Evolutionary conservation across 2,329 filamentous ascomycete species (phyloP).

Genomic region (Fonsecaea pugnacius): DNA sequence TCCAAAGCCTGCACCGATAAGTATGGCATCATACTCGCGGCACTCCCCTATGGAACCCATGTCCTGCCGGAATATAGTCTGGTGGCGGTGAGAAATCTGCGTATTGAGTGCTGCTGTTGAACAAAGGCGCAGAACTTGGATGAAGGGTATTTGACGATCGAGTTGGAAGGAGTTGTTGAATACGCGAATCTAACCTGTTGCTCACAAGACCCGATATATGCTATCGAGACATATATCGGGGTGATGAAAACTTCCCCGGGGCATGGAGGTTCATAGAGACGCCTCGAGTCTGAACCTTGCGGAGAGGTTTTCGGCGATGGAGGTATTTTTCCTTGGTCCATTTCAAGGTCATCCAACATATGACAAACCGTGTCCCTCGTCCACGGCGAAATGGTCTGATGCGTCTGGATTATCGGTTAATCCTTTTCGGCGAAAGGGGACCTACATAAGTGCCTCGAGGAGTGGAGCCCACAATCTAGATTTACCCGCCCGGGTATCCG

Average conservation of each 20-base stretch:
- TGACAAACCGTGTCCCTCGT: no score
- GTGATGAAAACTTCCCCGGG: constrained; percentile 11
- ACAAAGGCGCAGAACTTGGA: neutral
- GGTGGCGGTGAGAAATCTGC: constrained; percentile 9
- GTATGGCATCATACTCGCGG: constrained; percentile 26
- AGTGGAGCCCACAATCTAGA: no score
- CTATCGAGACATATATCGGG: constrained; percentile 2
- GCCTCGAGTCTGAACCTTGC: constrained; percentile 4
- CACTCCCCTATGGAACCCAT: constrained; percentile 23
- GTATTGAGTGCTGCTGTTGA: constrained; percentile 4
- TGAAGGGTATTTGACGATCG: constrained; percentile 7
- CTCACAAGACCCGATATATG: constrained; percentile 17
- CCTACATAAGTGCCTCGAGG: neutral
- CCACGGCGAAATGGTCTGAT: no score
- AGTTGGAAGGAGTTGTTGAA: constrained; percentile 5
- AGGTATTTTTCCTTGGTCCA: neutral
- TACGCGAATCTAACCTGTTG: neutral
- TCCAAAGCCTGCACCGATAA: constrained; percentile 27
- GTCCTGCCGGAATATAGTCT: constrained; percentile 7
- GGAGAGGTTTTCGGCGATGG: constrained; percentile 19
- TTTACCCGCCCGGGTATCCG: neutral
- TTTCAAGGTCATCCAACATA: no score
- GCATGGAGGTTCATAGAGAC: neutral
- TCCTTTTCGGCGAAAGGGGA: constrained; percentile 7
- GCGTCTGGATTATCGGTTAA: no score